Conservation (phyloP, 2,329 filamentous ascomycete genomes). For the Colletotrichum eremochloae region DNA sequence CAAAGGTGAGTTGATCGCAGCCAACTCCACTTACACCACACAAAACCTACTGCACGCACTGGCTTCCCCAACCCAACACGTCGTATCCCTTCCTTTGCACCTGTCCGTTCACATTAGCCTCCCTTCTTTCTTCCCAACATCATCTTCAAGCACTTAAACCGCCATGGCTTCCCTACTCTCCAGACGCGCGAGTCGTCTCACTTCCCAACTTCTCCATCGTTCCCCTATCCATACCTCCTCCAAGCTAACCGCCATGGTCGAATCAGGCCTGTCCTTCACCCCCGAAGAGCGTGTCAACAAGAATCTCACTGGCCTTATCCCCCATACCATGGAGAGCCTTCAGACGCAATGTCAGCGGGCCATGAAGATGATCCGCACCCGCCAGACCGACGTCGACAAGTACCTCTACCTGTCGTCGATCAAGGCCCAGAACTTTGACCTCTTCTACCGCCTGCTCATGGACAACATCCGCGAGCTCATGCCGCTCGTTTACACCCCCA, state of each 20-base stretch:
- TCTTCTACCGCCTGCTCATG: conserved; percentile 87
- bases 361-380: conserved; percentile 80
- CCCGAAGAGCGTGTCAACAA: conserved; percentile 73
- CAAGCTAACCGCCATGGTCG: conserved; percentile 40
- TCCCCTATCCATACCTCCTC: conserved; percentile 24
- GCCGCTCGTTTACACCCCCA: conserved; percentile 88
- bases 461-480: conserved; percentile 83
- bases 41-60: conserved; percentile 35
- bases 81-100: conserved; percentile 38
- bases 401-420: conserved; percentile 85
- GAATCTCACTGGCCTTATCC: conserved; percentile 76
- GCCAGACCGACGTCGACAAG: conserved; percentile 81
- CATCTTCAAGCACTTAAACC: conserved; percentile 16
- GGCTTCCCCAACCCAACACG: conserved; percentile 40
- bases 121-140: conserved; percentile 27
- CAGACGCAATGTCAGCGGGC: conserved; percentile 74
- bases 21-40: conserved; percentile 38
- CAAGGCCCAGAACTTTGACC: conserved; percentile 81
- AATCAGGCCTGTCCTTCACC: conserved; percentile 71
- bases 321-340: conserved; percentile 72
- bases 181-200: conserved; percentile 37
- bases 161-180: conserved; percentile 39
- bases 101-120: conserved; percentile 32
- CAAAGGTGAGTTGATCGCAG: conserved; percentile 64
- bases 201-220: conserved; percentile 14